A percentile compares a stretch with the other conserved stretches of the same genome.
These are phyloP conservation scores for Rhodamnia argentea DNA, from an alignment of 345 rosid genomes.

Conservation along the genomic window DNA sequence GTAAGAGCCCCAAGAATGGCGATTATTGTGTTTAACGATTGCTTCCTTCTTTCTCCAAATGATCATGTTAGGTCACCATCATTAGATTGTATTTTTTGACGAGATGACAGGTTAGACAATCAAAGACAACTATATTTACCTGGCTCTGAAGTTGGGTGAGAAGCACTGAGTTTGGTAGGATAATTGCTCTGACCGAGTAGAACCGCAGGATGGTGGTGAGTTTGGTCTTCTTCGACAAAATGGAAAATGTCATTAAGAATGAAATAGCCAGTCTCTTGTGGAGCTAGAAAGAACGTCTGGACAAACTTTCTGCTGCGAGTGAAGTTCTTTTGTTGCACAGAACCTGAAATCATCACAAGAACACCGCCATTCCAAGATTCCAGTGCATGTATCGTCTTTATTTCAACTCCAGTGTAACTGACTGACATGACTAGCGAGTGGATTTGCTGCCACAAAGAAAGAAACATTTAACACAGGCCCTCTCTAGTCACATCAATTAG, in stretches of 20 bases:
- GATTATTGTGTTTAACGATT: not conserved
- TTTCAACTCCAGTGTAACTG: constrained; percentile 41
- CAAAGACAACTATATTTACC: constrained; percentile 16
- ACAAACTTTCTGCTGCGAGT: constrained; percentile 44
- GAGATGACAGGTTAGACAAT: not conserved
- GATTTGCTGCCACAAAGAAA: constrained; percentile 38
- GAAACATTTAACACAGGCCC: not conserved
- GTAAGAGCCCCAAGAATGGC: not conserved
- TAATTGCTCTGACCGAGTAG: constrained; percentile 31
- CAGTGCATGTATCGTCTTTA: constrained; percentile 46
- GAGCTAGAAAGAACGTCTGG: constrained; percentile 64
- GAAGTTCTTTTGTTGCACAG: constrained; percentile 40
- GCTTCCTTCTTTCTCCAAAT: not conserved
- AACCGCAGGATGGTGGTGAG: constrained; percentile 45
- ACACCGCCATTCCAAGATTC: constrained; percentile 67
- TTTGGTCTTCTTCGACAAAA: constrained; percentile 37
- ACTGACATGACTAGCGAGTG: constrained; percentile 42
- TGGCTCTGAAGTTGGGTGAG: constrained; percentile 26
- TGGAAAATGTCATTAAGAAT: constrained; percentile 65
- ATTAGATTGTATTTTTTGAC: not conserved
- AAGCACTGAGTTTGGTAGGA: constrained; percentile 23
- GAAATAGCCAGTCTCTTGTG: constrained; percentile 62
- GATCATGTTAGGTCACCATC: not conserved
- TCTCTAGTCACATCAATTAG: not conserved
- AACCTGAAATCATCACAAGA: constrained; percentile 65